Evolutionary conservation across 2,329 filamentous ascomycete genomes (phyloP).

Genomic region (Trichophyton rubrum): DNA sequence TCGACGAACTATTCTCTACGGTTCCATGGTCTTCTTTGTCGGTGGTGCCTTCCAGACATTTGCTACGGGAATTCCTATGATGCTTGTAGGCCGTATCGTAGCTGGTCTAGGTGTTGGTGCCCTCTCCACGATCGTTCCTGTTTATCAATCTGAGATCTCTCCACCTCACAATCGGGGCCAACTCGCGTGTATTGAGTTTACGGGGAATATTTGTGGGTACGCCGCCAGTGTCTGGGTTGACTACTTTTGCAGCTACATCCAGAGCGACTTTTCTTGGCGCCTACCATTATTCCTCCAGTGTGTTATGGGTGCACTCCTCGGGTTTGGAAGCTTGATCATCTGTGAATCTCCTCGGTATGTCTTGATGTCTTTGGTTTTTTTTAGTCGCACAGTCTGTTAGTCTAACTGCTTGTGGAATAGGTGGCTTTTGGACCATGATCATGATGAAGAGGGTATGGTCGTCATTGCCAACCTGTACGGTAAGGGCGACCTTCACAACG

Average conservation of each 20-base stretch:
- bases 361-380: not conserved
- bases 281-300: conserved; percentile 85
- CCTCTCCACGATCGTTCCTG: conserved; percentile 80
- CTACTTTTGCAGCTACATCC: conserved; percentile 88
- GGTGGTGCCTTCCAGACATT: conserved; percentile 78
- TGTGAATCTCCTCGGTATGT: conserved; percentile 84
- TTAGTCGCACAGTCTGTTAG: not conserved
- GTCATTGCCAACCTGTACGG: conserved; percentile 97
- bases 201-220: conserved; percentile 92
- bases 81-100: conserved; percentile 69
- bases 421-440: conserved; percentile 94
- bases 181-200: conserved; percentile 94
- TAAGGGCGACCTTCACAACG: conserved; percentile 84
- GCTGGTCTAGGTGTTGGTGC: conserved; percentile 79
- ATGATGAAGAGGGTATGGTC: conserved; percentile 95
- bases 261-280: conserved; percentile 78
- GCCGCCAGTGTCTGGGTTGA: conserved; percentile 97
- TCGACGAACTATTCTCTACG: conserved; percentile 81
- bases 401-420: conserved; percentile 36
- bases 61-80: conserved; percentile 74
- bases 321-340: conserved; percentile 76
- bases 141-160: conserved; percentile 91
- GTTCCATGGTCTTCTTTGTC: conserved; percentile 72
- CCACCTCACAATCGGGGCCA: conserved; percentile 93
- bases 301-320: conserved; percentile 79